phyloP scores from a whole-genome alignment of 805 yeast genomes.

The Ogataea wickerhamii region DNA sequence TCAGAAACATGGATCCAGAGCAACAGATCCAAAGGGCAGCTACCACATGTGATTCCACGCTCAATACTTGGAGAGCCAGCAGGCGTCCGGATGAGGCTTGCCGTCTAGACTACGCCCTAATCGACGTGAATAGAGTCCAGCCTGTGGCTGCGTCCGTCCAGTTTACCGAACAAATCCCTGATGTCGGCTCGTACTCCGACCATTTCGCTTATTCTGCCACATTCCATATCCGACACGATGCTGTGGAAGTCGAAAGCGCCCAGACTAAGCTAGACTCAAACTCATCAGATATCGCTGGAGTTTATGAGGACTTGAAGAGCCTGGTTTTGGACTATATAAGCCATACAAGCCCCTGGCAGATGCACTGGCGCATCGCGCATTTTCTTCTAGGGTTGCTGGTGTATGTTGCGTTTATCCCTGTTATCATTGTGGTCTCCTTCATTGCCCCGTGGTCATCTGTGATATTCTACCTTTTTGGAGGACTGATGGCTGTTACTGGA shows the following conservation, averaged over 20 bases:
- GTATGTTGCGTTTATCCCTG: conserved; percentile 51
- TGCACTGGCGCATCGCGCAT: conserved; percentile 61
- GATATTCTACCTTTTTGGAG: conserved; percentile 56
- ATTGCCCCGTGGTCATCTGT: conserved; percentile 60
- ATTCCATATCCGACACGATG: conserved; percentile 28
- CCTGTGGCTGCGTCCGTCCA: conserved; percentile 65
- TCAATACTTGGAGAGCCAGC: conserved; percentile 80
- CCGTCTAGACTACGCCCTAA: conserved; percentile 84
- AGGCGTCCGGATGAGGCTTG: conserved; percentile 67
- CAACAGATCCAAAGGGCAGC: conserved; percentile 74
- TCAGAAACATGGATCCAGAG: conserved; percentile 46
- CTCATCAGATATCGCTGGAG: conserved; percentile 19
- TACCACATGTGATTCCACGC: conserved; percentile 80
- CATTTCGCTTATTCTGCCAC: conserved; percentile 78
- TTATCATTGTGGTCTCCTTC: conserved; percentile 55
- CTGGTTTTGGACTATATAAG: conserved; percentile 44
- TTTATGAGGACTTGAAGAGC: conserved; percentile 49
- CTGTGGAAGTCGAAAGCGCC: not conserved
- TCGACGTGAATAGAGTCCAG: conserved; percentile 51
- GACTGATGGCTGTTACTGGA: conserved; percentile 61
- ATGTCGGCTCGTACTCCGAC: conserved; percentile 79
- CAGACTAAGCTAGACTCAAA: not conserved
- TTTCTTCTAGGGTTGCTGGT: conserved; percentile 53
- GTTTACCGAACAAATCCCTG: conserved; percentile 67
- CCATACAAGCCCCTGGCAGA: conserved; percentile 56